phyloP scores from a whole-genome alignment of 495 filamentous ascomycete genomes.

The Entonaema liquescens region DNA sequence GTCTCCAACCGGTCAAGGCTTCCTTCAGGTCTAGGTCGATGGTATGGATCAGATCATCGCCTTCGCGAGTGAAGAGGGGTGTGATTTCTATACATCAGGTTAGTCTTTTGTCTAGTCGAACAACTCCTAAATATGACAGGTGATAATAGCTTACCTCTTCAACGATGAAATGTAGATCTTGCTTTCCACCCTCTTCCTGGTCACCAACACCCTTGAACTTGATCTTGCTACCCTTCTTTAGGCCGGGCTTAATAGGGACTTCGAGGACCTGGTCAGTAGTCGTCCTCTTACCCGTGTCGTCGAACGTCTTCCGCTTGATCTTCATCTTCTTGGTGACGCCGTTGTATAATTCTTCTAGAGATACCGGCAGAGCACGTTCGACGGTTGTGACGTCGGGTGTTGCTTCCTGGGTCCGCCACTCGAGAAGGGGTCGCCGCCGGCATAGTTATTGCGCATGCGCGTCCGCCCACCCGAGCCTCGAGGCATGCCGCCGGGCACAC shows the following conservation, averaged over 20 bases:
- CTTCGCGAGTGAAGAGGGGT: constrained; percentile 82
- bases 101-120: constrained; percentile 14
- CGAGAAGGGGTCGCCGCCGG: constrained; percentile 52
- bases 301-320: constrained; percentile 95
- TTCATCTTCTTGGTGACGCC: constrained; percentile 95
- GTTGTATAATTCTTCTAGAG: constrained; percentile 85
- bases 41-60: constrained; percentile 80
- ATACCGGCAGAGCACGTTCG: constrained; percentile 81
- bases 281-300: constrained; percentile 81
- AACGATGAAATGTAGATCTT: constrained; percentile 94
- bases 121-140: not conserved
- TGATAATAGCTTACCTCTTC: constrained; percentile 75
- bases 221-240: constrained; percentile 96
- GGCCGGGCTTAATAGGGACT: constrained; percentile 91
- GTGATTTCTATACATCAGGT: constrained; percentile 71
- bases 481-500: constrained; percentile 36
- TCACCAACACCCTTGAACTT: constrained; percentile 96
- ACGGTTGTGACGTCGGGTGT: constrained; percentile 91
- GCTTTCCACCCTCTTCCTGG: constrained; percentile 95
- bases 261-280: constrained; percentile 90
- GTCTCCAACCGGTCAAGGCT: constrained; percentile 93
- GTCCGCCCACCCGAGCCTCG: constrained; percentile 50
- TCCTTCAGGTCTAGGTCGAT: constrained; percentile 91
- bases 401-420: constrained; percentile 58
- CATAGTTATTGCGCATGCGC: constrained; percentile 51